Conservation (phyloP, 768 basidiomycete species). For the Lanmaoa pseudosensibilis region DNA sequence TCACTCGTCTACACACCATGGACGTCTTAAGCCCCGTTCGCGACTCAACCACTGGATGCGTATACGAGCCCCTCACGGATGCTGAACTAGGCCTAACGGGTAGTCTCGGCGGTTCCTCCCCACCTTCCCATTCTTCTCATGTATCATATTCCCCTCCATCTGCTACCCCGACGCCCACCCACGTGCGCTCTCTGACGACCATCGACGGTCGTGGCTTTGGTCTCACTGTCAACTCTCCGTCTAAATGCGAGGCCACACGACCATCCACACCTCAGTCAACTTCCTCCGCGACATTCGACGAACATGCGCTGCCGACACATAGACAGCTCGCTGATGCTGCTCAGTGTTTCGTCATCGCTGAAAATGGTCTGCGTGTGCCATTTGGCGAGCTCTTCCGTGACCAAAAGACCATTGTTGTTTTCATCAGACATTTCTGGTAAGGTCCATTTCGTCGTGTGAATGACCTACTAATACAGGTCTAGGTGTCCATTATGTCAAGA, state of each 20-base stretch:
- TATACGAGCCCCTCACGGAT: constrained; percentile 32
- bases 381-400: constrained; percentile 69
- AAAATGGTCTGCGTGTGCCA: constrained; percentile 60
- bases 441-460: constrained; percentile 11
- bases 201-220: constrained; percentile 14
- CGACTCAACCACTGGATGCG: constrained; percentile 23
- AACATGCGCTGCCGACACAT: constrained; percentile 51
- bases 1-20: constrained; percentile 31
- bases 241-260: constrained; percentile 12
- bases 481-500: constrained; percentile 86
- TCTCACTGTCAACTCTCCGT: neutral
- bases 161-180: constrained; percentile 10
- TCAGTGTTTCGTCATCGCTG: constrained; percentile 60
- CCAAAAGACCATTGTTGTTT: constrained; percentile 69
- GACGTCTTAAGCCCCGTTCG: constrained; percentile 29
- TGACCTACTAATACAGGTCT: neutral
- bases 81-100: constrained; percentile 25
- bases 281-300: constrained; percentile 33
- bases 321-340: constrained; percentile 63
- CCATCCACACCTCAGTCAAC: constrained; percentile 16
- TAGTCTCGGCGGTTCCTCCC: constrained; percentile 5
- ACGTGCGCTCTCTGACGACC: constrained; percentile 26
- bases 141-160: constrained; percentile 9
- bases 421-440: constrained; percentile 85
- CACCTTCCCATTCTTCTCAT: constrained; percentile 18